Conservation (phyloP, 148 eudicot species). For the Arbutus unedo region DNA sequence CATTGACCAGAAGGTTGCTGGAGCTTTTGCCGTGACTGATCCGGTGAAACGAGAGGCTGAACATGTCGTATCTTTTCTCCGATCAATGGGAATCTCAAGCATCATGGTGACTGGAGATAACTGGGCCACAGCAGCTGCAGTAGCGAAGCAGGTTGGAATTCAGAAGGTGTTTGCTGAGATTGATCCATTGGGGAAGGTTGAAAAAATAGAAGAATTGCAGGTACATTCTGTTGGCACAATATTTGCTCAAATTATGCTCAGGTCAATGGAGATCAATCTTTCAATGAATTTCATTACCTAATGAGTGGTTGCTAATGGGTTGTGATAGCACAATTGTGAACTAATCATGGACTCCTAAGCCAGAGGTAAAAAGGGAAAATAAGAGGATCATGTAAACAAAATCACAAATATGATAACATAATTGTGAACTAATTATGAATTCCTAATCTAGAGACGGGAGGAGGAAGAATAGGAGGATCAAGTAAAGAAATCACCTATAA, state of each 20-base stretch:
- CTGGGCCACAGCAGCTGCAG: constrained; percentile 87
- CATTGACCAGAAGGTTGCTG: constrained; percentile 70
- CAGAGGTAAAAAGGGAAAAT: not conserved
- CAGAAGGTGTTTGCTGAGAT: constrained; percentile 81
- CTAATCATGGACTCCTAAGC: not conserved
- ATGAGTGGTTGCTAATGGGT: not conserved
- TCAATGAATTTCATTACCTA: not conserved
- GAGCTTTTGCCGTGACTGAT: constrained; percentile 90
- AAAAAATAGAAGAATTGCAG: constrained; percentile 91
- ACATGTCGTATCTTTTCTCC: constrained; percentile 60
- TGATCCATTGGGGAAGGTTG: constrained; percentile 87
- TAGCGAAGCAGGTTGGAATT: constrained; percentile 81
- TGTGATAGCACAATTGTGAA: not conserved
- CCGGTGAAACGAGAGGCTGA: constrained; percentile 95
- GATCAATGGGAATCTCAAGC: constrained; percentile 70
- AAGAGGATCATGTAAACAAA: not conserved
- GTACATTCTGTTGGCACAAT: constrained; percentile 28
- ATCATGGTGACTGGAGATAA: constrained; percentile 99
- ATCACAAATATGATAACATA: not conserved
- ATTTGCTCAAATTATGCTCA: not conserved
- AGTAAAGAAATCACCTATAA: not conserved
- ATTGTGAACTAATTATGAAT: not conserved
- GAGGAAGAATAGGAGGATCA: not conserved
- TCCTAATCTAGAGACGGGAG: not conserved
- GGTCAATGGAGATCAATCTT: not conserved